A percentile compares a stretch with the other conserved stretches of the same genome.
These are phyloP conservation scores for Aureobasidium sp. DNA, from an alignment of 2,329 filamentous ascomycete genomes.

Conservation along the genomic window DNA sequence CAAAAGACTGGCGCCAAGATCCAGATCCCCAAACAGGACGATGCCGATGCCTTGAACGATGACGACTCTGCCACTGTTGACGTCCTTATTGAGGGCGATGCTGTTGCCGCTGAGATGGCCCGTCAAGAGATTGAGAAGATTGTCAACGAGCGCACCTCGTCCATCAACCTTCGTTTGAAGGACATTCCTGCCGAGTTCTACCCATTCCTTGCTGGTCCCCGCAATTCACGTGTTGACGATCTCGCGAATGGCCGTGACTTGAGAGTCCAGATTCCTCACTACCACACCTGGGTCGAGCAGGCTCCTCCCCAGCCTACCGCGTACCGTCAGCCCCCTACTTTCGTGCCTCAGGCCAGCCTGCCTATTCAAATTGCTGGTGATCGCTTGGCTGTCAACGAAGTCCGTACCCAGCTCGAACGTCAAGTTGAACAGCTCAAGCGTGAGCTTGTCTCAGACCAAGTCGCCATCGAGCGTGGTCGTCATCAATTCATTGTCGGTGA, in stretches of 20 bases:
- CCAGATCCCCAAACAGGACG: conserved; percentile 77
- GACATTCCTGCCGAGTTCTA: conserved; percentile 87
- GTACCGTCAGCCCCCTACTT: conserved; percentile 60
- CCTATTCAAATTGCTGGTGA: conserved; percentile 85
- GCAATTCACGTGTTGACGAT: conserved; percentile 59
- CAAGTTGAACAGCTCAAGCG: conserved; percentile 68
- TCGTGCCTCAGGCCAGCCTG: conserved; percentile 63
- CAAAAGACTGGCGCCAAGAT: conserved; percentile 85
- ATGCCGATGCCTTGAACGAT: conserved; percentile 47
- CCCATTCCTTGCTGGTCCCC: conserved; percentile 82
- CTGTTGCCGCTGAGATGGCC: conserved; percentile 77
- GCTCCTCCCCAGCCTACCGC: conserved; percentile 57
- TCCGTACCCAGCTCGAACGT: conserved; percentile 72
- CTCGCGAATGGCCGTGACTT: conserved; percentile 69
- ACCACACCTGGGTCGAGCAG: conserved; percentile 64
- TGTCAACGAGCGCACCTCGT: conserved; percentile 76
- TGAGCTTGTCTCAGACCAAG: conserved; percentile 68
- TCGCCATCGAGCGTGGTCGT: conserved; percentile 74
- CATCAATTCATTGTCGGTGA: conserved; percentile 95
- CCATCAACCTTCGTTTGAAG: conserved; percentile 72
- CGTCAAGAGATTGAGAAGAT: conserved; percentile 79
- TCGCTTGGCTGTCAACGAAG: conserved; percentile 70
- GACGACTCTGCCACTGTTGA: conserved; percentile 75
- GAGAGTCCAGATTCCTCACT: conserved; percentile 73
- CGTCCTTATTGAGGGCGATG: conserved; percentile 84